Base-by-base conservation (phyloP, 2,329 filamentous ascomycete genomes). In the Cercospora zeina region DNA sequence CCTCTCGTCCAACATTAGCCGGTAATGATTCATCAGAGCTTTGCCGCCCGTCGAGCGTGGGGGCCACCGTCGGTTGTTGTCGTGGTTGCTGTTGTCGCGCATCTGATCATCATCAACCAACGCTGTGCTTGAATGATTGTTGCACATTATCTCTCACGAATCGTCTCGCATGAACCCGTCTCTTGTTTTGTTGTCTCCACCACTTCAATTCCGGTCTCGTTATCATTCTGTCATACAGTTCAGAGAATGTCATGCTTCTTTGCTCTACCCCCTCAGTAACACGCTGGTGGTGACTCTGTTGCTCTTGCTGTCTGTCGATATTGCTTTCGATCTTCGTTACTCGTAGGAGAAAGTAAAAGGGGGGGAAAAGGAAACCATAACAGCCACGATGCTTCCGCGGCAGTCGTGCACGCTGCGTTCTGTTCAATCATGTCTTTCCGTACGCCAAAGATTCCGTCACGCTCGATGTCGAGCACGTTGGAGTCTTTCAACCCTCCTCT, bases 281-380 rank as follows among this genome's bases (percentile, higher is more conserved):
- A 37, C 54, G 8, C 37, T 42, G 21, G 42, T 58, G 27, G 14
- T 47, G 36, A n/a, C 54, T 36, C 36, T 54, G 42, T 58, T 58
- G 16, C 49, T 39, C 21, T 59, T 61, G 54, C 62, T 61, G 49
- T 59, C 62, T 61, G 49, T 59, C 59, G 49, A 58, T 59, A 61
- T 54, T 14, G 24, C 31, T 53, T 31, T 55, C 50, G 24, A 31
- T 56, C 30, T 58, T 59, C 55, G 59, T 56, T 54, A 57, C 58
- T 63, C 53, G 39, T 56, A 54, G 42, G n/a, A 45, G 27, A 54
- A 54, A n/a, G 11, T 14, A 62, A 55, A 37, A 39, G 7, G 24
- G 6, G 6, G 24, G 6, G 6, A 27, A 27, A 27, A 6, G 24
- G 21, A 56, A 51, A 55, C 42, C 16, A 54, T 34, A 37, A 37